These are phyloP conservation scores for Brassica incana DNA, from an alignment of 345 rosid species.

Conservation along the genomic window DNA sequence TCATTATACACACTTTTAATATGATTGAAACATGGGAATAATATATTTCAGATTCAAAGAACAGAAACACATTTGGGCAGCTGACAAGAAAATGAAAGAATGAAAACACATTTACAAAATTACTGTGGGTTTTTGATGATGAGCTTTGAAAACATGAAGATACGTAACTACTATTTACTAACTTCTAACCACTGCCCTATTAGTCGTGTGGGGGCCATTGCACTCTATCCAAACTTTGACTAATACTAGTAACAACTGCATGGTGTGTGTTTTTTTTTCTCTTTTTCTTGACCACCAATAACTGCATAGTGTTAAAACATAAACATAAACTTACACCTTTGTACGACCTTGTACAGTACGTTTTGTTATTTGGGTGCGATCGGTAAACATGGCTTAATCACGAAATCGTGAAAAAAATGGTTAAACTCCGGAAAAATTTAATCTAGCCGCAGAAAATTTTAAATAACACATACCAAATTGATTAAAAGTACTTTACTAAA, in stretches of 20 bases:
- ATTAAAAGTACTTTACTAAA: too few relatives aligned
- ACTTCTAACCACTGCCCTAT: slow-evolving; percentile 27
- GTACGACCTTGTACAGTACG: too few relatives aligned
- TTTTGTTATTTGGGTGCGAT: too few relatives aligned
- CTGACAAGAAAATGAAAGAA: not conserved
- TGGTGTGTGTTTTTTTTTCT: not conserved
- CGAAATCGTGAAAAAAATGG: too few relatives aligned
- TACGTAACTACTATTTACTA: not conserved
- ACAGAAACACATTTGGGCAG: not conserved
- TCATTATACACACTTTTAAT: too few relatives aligned
- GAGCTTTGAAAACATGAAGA: slow-evolving; percentile 3
- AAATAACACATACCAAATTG: too few relatives aligned
- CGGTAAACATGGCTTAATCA: too few relatives aligned
- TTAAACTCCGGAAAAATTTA: too few relatives aligned
- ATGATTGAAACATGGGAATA: too few relatives aligned
- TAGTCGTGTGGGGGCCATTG: slow-evolving; percentile 23
- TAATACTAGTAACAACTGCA: slow-evolving; percentile 14
- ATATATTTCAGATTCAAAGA: not conserved
- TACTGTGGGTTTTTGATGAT: not conserved
- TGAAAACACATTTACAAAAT: not conserved
- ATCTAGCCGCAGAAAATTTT: too few relatives aligned
- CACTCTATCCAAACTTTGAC: slow-evolving; percentile 28
- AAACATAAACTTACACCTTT: not conserved
- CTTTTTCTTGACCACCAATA: too few relatives aligned
- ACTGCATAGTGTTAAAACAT: too few relatives aligned